Base-by-base conservation (phyloP, 768 basidiomycete genomes). In the Boletus tylopilopsis region DNA sequence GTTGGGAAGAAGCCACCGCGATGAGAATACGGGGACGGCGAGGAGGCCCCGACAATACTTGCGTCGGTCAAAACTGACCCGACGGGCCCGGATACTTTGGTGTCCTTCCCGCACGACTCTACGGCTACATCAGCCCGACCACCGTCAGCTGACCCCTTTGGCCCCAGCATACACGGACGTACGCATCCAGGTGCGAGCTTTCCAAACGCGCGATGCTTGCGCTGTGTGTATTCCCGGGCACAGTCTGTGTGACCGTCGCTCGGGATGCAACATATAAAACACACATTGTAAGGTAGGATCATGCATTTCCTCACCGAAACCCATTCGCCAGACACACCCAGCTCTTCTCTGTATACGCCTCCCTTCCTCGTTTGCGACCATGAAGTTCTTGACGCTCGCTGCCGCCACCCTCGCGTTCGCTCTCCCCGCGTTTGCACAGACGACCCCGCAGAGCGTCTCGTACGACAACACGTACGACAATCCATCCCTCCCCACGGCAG, bases 391-490 rank as follows among this genome's bases (percentile, higher is more conserved):
- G n/a, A 47, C 60, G 16, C 24, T 55, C 42, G 23, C 49, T 10
- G 30, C 37, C 10, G 44, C 56, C 12, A 1, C 41, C 30, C 33
- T 67, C 39, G 39, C 55, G 1, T 27, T 59, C 29, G 46, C 55
- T 25, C 47, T 64, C 46, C 44, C 60, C 21, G 44, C 50, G n/a
- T 45, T 67, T 34, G 52, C 59, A 22, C 53, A 57, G 36, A 36
- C 42, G 8, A 34, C 33, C 33, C 11, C 42, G 0, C 5, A 56
- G 39, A 56, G 19, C 6, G 50, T 70, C n/a, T 58, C 66, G 41
- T 71, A 65, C 39, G 69, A 72, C 56, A 58, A 32, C 7, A 55
- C 45, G 23, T 73, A 71, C 48, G 71, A 69, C 52, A 41, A 68
- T 4, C 5, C 60, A 21, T 34, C 45, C 24, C 29, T 42, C 21